These are phyloP conservation scores for Aureobasidium lini DNA, from an alignment of 2,329 filamentous ascomycete species.

Conservation along the genomic window DNA sequence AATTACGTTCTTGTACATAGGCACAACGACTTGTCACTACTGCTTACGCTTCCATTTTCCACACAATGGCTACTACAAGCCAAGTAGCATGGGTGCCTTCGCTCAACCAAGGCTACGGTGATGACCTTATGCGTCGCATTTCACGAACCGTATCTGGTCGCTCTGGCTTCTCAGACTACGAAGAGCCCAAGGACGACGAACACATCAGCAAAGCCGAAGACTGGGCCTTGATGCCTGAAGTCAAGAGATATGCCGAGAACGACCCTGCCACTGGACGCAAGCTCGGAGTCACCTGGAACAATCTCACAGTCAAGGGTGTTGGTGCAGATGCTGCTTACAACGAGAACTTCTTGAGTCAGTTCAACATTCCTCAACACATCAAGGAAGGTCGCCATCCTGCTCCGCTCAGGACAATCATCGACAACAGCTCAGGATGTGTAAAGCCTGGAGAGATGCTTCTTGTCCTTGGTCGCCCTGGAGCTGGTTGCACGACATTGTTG, in stretches of 20 bases:
- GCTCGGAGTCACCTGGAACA: constrained; percentile 58
- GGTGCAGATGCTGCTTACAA: constrained; percentile 57
- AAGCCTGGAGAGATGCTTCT: constrained; percentile 48
- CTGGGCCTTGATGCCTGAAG: constrained; percentile 44
- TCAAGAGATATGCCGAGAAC: constrained; percentile 36
- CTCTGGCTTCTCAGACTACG: constrained; percentile 5
- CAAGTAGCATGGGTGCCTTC: not conserved
- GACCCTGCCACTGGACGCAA: constrained; percentile 43
- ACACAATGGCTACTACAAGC: constrained; percentile 10
- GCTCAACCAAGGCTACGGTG: constrained; percentile 1
- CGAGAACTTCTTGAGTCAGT: constrained; percentile 47
- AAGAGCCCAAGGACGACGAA: constrained; percentile 11
- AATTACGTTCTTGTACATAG: not conserved
- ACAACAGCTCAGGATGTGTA: constrained; percentile 55
- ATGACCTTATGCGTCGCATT: constrained; percentile 3
- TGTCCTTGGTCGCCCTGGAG: constrained; percentile 40
- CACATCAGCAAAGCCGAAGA: constrained; percentile 31
- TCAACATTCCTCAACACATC: constrained; percentile 42
- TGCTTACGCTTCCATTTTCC: not conserved
- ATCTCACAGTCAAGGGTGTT: constrained; percentile 56
- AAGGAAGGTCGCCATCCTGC: constrained; percentile 38
- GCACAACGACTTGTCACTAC: not conserved
- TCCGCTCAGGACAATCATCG: constrained; percentile 57
- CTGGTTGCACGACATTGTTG: constrained; percentile 63
- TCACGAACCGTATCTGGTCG: constrained; percentile 11